Base-by-base conservation (phyloP, 306 rosid species). In the Medicago lupulina region DNA sequence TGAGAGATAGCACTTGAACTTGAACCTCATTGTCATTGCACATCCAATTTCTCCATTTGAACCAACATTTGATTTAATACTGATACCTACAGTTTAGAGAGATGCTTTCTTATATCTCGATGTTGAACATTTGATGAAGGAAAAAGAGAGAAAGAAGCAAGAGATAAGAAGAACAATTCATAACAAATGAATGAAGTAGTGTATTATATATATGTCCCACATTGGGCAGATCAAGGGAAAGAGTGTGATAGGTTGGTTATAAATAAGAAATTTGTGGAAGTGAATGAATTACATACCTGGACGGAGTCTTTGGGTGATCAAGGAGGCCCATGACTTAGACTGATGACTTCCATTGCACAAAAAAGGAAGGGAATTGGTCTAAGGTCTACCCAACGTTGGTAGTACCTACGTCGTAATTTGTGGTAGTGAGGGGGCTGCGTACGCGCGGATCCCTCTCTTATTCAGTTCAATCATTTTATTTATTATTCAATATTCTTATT, bases 341-440 rank as follows among this genome's bases (percentile, higher is more conserved):
- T 13, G 18, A 85, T 68, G 79, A 59, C 86, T 39, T 87, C 82
- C 88, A 87, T 86, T 90, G 92, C 92, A 90, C 96, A 2, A 0
- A 28, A 0, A 36, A 66, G 91, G 83, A 83, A 79, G 88, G 87
- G 89, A 86, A 77, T 81, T 16, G 0, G 76, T 46, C 80, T 85
- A 88, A 78, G 92, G 90, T 90, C 96, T 86, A 79, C 77, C 72
- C 88, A 6, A 7, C 4, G 86, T n/a, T 65, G 78, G 86, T 67
- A 58, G 96, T 82, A 76, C 90, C 86, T 78, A 88, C 86, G 87
- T 89, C 93, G 82, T 90, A 79, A 92, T 88, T 88, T 88, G 87
- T 88, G 81, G 47, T 7, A 65, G 76, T 3, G 84, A 44, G 93
- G 96, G 96, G 87, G 2, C 79, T 87, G 93, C 89, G 93, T 89